phyloP scores from a whole-genome alignment of 805 yeast genomes.

The Sungouiella blattae region DNA sequence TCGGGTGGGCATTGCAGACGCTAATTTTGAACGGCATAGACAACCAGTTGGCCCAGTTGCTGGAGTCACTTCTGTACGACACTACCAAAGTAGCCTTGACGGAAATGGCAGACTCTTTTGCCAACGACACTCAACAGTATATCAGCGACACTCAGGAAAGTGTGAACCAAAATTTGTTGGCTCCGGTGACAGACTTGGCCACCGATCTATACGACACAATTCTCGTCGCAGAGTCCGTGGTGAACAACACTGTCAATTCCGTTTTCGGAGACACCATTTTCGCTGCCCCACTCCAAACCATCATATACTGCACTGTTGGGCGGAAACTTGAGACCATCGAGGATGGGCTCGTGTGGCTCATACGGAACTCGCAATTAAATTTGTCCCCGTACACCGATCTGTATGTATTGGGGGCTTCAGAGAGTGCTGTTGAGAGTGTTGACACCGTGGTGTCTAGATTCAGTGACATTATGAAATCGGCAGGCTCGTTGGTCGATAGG shows the following conservation, averaged over 20 bases:
- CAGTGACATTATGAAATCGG: conserved; percentile 47
- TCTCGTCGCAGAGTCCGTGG: conserved; percentile 22
- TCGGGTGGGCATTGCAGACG: conserved; percentile 5
- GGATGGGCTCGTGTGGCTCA: conserved; percentile 75
- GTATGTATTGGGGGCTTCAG: background rate
- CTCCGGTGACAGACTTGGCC: conserved; percentile 60
- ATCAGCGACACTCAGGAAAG: conserved; percentile 44
- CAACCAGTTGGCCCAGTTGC: background rate
- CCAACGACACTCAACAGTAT: conserved; percentile 6
- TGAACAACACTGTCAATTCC: conserved; percentile 55
- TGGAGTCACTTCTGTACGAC: background rate
- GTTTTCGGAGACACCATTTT: conserved; percentile 70
- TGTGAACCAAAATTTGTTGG: conserved; percentile 64
- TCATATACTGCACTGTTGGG: conserved; percentile 78
- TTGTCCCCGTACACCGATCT: background rate
- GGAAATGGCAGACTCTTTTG: background rate
- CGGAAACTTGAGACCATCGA: conserved; percentile 65
- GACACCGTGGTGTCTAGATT: conserved; percentile 11
- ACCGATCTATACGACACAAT: conserved; percentile 20
- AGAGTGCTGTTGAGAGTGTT: background rate
- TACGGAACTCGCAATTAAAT: conserved; percentile 45
- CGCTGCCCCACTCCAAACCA: conserved; percentile 56
- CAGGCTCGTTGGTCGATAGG: background rate
- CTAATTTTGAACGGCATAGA: background rate
- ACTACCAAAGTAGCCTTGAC: background rate